Percentiles rank a stretch among this genome's conserved stretches.
These are phyloP conservation scores for Tilletia caries DNA, from an alignment of 1,284 basidiomycete genomes.

Conservation along the genomic window DNA sequence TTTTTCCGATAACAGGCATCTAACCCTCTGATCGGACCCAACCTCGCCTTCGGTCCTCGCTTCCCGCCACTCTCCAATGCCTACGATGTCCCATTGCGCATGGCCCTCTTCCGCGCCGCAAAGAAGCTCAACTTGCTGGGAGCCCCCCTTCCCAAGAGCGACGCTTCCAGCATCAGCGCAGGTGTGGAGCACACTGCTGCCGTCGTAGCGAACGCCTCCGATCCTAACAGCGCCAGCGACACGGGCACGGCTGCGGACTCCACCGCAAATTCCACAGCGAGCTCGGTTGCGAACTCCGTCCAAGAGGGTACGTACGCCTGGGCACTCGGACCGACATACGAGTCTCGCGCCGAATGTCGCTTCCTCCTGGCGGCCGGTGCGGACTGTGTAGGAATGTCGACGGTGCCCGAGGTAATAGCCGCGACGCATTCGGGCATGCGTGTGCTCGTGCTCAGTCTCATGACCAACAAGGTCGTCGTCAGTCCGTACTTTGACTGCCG, in stretches of 20 bases:
- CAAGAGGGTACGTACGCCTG: slow-evolving; percentile 78
- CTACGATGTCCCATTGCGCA: slow-evolving; percentile 68
- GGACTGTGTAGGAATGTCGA: slow-evolving; percentile 83
- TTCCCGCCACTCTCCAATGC: slow-evolving; percentile 77
- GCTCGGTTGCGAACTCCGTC: slow-evolving; percentile 44
- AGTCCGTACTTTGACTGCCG: slow-evolving; percentile 67
- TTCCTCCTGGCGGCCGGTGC: slow-evolving; percentile 34
- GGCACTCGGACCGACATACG: slow-evolving; percentile 75
- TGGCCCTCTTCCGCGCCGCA: slow-evolving; percentile 67
- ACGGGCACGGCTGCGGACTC: neutral
- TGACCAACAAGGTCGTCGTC: slow-evolving; percentile 77
- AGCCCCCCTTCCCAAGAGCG: slow-evolving; percentile 7
- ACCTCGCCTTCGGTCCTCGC: slow-evolving; percentile 56
- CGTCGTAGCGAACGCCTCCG: neutral
- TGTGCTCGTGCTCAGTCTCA: slow-evolving; percentile 71
- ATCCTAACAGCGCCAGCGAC: too few relatives aligned
- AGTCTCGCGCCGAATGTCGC: slow-evolving; percentile 59
- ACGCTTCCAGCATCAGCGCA: neutral
- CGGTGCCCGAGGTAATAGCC: slow-evolving; percentile 80
- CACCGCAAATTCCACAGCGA: neutral
- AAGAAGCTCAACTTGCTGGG: slow-evolving; percentile 57
- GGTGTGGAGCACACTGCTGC: neutral
- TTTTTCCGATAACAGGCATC: slow-evolving; percentile 63
- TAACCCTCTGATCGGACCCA: slow-evolving; percentile 65
- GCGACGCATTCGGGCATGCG: slow-evolving; percentile 68